Evolutionary conservation across 2,329 filamentous ascomycete species (phyloP), one percentile per base, ranked within the genome.

Genomic region (Mycosphaerella arachidis): DNA sequence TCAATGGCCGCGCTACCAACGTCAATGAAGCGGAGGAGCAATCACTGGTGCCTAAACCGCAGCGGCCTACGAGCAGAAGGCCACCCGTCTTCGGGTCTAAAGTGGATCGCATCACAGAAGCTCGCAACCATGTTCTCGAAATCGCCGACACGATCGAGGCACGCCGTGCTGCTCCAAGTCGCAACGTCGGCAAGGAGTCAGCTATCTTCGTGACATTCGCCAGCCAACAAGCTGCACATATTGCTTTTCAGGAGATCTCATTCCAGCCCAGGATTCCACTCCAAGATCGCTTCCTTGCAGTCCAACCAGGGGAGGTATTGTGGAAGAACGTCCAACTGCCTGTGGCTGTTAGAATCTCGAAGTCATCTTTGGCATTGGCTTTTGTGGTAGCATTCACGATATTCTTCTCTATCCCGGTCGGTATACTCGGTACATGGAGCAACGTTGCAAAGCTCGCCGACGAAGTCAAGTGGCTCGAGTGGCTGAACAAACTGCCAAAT

Each of bases 81-180:
- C 89, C 87, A 68, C 80, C 82, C 6, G 74, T 96, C 33, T 81
- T 92, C 63, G 88, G 91, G 63, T 84, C 89, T 67, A 93, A 94
- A 73, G 89, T 94, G n/a, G 92, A 97, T 75, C 92, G 91, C 0
- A 96, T 99, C 72, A 86, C 93, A 62, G 95, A 90, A 84, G 88
- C 87, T 61, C 87, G 93, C 45, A 81, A 82, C 1, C 86, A 91
- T 71, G 83, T 97, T 53, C 83, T 86, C 53, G 85, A 87, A 51
- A 81, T 95, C 43, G 85, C 87, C 48, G 88, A 90, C 4, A 83
- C 88, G 63, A 87, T 91, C 46, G 81, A 80, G 55, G 80, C 82
- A 57, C 89, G 91, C 71, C 84, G 83, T 57, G 80, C 82, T 13
- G 63, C 70, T 10, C 68, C 67, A 7, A 66, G 69, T 20, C 87